These are phyloP conservation scores for Hyphopichia buzzinii DNA, from an alignment of 1,139 yeast genomes.

Conservation along the genomic window DNA sequence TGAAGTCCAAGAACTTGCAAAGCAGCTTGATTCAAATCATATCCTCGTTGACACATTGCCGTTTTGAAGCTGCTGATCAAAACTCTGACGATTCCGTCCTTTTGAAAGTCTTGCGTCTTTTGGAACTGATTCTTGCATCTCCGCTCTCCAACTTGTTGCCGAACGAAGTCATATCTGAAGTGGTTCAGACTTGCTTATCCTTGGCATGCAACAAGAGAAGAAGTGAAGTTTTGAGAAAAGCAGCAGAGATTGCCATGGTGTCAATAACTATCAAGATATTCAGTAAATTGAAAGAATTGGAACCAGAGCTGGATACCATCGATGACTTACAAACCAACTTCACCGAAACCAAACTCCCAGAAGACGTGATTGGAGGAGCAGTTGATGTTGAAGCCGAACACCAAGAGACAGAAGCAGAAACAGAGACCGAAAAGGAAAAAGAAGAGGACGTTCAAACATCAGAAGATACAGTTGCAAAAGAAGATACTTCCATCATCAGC, in stretches of 20 bases:
- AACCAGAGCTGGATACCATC: conserved; percentile 40
- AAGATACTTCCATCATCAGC: not conserved
- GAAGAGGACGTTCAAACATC: too few species aligned
- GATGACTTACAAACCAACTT: conserved; percentile 36
- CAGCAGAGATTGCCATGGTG: conserved; percentile 85
- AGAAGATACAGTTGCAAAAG: conserved; percentile 7
- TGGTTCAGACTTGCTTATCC: conserved; percentile 86
- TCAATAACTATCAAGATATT: conserved; percentile 71
- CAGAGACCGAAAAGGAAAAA: conserved; percentile 4
- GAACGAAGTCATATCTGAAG: conserved; percentile 84
- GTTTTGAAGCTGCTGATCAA: conserved; percentile 95
- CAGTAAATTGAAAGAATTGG: conserved; percentile 53
- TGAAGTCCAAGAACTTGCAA: conserved; percentile 44
- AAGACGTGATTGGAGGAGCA: conserved; percentile 42
- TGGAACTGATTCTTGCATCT: conserved; percentile 70
- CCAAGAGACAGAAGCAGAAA: conserved; percentile 3
- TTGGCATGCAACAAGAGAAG: conserved; percentile 92
- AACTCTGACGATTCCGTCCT: conserved; percentile 90
- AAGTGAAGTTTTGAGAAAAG: conserved; percentile 82
- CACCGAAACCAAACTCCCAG: conserved; percentile 35
- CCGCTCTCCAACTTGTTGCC: conserved; percentile 62
- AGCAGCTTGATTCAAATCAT: conserved; percentile 58
- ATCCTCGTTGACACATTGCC: conserved; percentile 85
- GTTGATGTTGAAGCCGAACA: conserved; percentile 9
- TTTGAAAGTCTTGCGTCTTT: conserved; percentile 71